These are phyloP conservation scores for Coemansia aciculifera DNA, from an alignment of 192 early-diverging fungal species.

Conservation along the genomic window DNA sequence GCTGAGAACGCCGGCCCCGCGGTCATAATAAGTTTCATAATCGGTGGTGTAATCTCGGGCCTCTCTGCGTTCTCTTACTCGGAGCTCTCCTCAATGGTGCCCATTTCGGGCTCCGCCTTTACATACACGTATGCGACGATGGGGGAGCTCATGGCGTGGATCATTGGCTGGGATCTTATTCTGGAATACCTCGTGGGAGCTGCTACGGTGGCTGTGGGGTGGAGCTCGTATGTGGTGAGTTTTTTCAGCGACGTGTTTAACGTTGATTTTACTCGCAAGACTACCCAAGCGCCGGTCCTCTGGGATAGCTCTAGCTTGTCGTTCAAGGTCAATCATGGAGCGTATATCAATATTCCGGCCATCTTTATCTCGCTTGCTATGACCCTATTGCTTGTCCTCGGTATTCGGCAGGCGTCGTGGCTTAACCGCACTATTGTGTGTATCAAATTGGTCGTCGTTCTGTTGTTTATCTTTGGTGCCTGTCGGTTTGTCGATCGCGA, in stretches of 20 bases:
- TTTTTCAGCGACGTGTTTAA: slow-evolving; percentile 68
- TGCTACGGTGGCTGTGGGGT: slow-evolving; percentile 79
- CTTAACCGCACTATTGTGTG: slow-evolving; percentile 71
- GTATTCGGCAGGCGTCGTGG: slow-evolving; percentile 71
- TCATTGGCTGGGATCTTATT: slow-evolving; percentile 88
- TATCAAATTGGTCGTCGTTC: slow-evolving; percentile 70
- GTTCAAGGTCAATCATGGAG: slow-evolving; percentile 46
- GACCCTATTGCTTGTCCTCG: slow-evolving; percentile 67
- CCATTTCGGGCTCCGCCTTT: slow-evolving; percentile 85
- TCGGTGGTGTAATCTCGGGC: slow-evolving; percentile 71
- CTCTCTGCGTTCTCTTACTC: slow-evolving; percentile 83
- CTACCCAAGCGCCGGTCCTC: slow-evolving; percentile 68
- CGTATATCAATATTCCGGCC: slow-evolving; percentile 75
- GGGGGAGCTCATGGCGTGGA: slow-evolving; percentile 88
- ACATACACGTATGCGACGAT: slow-evolving; percentile 83
- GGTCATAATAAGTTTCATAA: slow-evolving; percentile 76
- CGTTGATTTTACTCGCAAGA: slow-evolving; percentile 53
- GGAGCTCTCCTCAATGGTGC: slow-evolving; percentile 85
- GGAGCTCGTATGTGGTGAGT: slow-evolving; percentile 76
- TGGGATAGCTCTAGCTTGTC: slow-evolving; percentile 59
- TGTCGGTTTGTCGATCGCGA: slow-evolving; percentile 64
- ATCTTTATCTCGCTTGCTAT: slow-evolving; percentile 65
- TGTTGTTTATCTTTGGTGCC: slow-evolving; percentile 80
- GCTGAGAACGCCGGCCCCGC: slow-evolving; percentile 78
- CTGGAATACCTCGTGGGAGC: slow-evolving; percentile 87